A percentile compares a stretch with the other conserved stretches of the same genome.
These are phyloP conservation scores for Centaurea solstitialis DNA, from an alignment of 129 eudicot species.

Conservation along the genomic window DNA sequence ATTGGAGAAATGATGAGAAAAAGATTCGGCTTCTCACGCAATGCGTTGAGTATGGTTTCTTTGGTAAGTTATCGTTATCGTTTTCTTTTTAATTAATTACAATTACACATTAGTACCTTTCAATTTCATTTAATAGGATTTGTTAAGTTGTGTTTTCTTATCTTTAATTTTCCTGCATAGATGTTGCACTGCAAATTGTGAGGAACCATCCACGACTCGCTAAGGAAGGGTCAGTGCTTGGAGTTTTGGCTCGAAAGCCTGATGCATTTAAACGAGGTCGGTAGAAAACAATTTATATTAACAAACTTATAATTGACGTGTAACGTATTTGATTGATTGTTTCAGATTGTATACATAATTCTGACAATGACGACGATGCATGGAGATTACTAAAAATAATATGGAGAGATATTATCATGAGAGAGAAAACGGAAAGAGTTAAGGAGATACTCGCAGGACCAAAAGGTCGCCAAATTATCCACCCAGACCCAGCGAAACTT, in stretches of 20 bases:
- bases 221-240: neutral
- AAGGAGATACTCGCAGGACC: neutral
- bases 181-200: neutral
- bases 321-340: neutral
- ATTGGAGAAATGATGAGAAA: no score
- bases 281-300: neutral
- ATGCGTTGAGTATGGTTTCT: slow-evolving; percentile 24
- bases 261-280: neutral
- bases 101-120: no score
- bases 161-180: neutral
- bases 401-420: neutral
- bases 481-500: no score
- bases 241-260: neutral
- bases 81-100: no score
- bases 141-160: no score
- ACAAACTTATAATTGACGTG: no score
- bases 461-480: no score
- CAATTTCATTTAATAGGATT: no score
- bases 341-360: neutral
- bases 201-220: neutral
- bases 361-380: neutral
- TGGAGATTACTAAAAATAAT: slow-evolving; percentile 3
- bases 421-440: neutral
- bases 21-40: neutral
- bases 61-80: slow-evolving; percentile 20